Evolutionary conservation across 1,284 basidiomycete genomes (phyloP).

Genomic region (Mycena citricolor): DNA sequence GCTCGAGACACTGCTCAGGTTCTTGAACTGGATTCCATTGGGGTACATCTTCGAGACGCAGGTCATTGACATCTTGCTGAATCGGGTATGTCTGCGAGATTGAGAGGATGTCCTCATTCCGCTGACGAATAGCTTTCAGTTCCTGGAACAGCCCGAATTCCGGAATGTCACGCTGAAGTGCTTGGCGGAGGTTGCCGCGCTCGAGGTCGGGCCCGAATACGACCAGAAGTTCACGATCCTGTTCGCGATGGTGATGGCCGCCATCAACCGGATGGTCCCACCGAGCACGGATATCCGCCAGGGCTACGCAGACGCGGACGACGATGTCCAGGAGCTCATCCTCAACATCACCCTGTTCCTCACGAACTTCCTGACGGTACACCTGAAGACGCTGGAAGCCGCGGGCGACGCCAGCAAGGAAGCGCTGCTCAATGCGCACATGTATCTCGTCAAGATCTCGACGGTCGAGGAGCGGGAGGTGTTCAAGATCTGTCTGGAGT

Average conservation of each 20-base stretch:
- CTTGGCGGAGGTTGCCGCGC: conserved; percentile 90
- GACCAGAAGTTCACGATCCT: conserved; percentile 97
- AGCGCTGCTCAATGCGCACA: conserved; percentile 91
- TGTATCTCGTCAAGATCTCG: conserved; percentile 98
- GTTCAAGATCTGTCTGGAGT: conserved; percentile 99
- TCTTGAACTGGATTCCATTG: conserved; percentile 99
- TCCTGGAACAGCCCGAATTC: conserved; percentile 96
- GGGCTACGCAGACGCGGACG: conserved; percentile 88
- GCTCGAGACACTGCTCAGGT: conserved; percentile 92
- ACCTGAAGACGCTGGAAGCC: conserved; percentile 90
- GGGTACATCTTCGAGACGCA: conserved; percentile 99
- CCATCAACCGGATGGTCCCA: conserved; percentile 93
- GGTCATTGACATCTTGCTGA: conserved; percentile 92
- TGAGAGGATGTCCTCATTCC: conserved; percentile 2
- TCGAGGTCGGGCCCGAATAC: conserved; percentile 95
- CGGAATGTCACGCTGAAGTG: conserved; percentile 97
- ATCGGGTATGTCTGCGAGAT: conserved; percentile 59
- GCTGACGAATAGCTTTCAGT: conserved; percentile 47
- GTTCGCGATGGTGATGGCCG: conserved; percentile 98
- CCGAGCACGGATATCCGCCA: conserved; percentile 93
- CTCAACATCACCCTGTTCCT: conserved; percentile 97
- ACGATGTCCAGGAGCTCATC: conserved; percentile 95
- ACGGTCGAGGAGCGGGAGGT: conserved; percentile 98
- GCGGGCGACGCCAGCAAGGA: conserved; percentile 82
- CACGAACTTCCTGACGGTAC: conserved; percentile 90